Evolutionary conservation across 257 asterid species (phyloP).

Genomic region (Euphrasia confusa): DNA sequence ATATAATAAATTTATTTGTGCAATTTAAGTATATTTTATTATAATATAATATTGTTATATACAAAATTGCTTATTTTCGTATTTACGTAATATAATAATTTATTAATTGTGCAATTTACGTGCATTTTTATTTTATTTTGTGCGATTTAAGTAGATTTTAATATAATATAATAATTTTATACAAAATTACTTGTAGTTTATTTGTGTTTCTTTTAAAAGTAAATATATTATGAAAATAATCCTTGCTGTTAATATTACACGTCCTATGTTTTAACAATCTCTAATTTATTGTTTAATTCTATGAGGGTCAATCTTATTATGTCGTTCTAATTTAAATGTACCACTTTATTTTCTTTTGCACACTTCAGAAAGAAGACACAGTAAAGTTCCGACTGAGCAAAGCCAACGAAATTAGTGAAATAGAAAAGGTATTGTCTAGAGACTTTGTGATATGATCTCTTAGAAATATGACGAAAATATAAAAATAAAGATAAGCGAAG

Average conservation of each 20-base stretch:
- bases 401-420: conserved; percentile 66
- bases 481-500: not conserved
- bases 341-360: conserved; percentile 36
- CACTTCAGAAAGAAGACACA: conserved; percentile 90
- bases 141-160: conserved; percentile 10
- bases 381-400: conserved; percentile 70
- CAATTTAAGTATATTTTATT: too few relatives aligned
- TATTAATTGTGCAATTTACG: too few relatives aligned
- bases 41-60: too few relatives aligned
- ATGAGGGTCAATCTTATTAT: not conserved
- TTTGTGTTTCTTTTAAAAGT: conserved; percentile 15
- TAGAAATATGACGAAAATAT: conserved; percentile 16
- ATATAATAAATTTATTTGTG: too few relatives aligned
- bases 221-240: conserved; percentile 10
- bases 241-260: conserved; percentile 12
- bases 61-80: too few relatives aligned
- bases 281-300: conserved; percentile 2
- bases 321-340: conserved; percentile 16
- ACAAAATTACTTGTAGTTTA: not conserved
- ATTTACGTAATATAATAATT: too few relatives aligned
- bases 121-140: not conserved
- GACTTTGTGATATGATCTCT: conserved; percentile 12
- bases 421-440: conserved; percentile 62
- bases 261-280: not conserved
- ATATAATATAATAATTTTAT: not conserved